Evolutionary conservation across 2,329 filamentous ascomycete species (phyloP).

Genomic region (Tolypocladium ophioglossoides): DNA sequence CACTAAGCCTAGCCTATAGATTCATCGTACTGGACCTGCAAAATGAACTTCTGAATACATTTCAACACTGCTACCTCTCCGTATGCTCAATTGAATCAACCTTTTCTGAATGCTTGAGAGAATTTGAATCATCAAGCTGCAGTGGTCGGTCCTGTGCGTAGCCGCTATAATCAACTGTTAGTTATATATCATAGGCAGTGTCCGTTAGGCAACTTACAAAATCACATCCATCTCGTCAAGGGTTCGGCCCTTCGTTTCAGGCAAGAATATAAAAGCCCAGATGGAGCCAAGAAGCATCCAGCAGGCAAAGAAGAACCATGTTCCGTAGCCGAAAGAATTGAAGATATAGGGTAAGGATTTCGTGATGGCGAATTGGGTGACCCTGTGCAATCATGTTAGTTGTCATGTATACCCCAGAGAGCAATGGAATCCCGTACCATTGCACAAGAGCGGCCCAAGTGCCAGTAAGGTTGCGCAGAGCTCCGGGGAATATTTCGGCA

Average conservation of each 20-base stretch:
- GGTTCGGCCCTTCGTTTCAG: constrained; percentile 44
- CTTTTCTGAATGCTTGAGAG: too few relatives aligned
- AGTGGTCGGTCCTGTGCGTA: too few relatives aligned
- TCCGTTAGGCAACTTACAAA: constrained; percentile 9
- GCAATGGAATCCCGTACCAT: constrained; percentile 13
- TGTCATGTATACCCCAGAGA: neutral
- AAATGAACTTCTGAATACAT: too few relatives aligned
- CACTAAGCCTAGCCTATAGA: too few relatives aligned
- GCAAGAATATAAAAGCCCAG: constrained; percentile 41
- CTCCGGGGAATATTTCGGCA: constrained; percentile 33
- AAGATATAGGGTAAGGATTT: constrained; percentile 35
- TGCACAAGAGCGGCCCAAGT: constrained; percentile 29
- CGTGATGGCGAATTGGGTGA: constrained; percentile 31
- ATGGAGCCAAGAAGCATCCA: constrained; percentile 36
- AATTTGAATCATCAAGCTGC: too few relatives aligned
- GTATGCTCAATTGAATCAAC: too few relatives aligned
- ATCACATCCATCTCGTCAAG: constrained; percentile 40
- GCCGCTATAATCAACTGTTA: too few relatives aligned
- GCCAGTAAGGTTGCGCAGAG: constrained; percentile 29
- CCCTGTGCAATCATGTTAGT: constrained; percentile 7
- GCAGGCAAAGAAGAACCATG: constrained; percentile 46
- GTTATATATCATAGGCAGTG: too few relatives aligned
- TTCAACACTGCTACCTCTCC: too few relatives aligned
- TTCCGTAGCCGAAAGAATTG: constrained; percentile 33
- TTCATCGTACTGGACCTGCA: too few relatives aligned